A percentile compares a stretch with the other conserved stretches of the same genome.
Evolutionary conservation across 192 early-diverging fungal species (phyloP).

Genomic region (Tieghemiomyces parasiticus): DNA sequence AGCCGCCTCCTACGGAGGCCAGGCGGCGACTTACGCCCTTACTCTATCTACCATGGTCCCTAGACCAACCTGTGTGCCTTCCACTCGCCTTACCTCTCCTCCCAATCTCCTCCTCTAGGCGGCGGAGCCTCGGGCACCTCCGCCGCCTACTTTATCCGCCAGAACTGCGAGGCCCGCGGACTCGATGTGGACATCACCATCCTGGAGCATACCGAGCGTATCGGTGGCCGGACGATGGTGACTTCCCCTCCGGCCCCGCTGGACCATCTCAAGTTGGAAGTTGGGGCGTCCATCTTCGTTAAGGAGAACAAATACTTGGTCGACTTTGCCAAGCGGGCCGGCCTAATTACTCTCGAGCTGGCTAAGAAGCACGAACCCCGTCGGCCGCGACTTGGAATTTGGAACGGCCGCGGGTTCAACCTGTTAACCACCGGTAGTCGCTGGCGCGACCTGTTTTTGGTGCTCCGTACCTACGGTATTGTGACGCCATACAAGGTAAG

Average conservation of each 20-base stretch:
- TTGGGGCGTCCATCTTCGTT: slow-evolving; percentile 50
- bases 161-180: background rate
- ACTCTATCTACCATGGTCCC: no score
- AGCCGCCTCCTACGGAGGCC: no score
- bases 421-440: background rate
- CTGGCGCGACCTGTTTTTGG: background rate
- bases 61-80: no score
- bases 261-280: slow-evolving; percentile 20
- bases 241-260: slow-evolving; percentile 8
- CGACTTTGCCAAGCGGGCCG: slow-evolving; percentile 30
- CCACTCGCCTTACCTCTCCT: no score
- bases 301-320: slow-evolving; percentile 36
- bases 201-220: slow-evolving; percentile 31
- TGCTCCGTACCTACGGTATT: background rate
- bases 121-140: slow-evolving; percentile 16
- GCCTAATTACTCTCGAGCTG: slow-evolving; percentile 22
- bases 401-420: background rate
- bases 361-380: background rate
- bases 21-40: no score
- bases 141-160: slow-evolving; percentile 12
- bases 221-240: slow-evolving; percentile 34
- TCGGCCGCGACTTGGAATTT: background rate
- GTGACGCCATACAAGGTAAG: background rate
- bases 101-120: background rate
- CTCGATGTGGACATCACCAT: slow-evolving; percentile 20